Conservation (phyloP, 2,329 filamentous ascomycete genomes). For the Macroventuria anomochaeta region DNA sequence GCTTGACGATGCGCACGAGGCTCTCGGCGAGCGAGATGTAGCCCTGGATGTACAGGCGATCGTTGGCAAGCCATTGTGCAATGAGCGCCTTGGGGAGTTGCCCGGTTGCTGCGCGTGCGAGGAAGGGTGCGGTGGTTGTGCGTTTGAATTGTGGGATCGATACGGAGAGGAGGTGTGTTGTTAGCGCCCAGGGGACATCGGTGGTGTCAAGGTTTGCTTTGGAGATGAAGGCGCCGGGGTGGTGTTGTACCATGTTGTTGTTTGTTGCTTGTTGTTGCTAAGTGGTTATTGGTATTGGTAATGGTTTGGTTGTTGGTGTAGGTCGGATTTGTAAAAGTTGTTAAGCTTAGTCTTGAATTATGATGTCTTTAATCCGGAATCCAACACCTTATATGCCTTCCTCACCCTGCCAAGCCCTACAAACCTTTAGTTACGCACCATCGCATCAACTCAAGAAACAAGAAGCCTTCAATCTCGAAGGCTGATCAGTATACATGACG, state of each 20-base stretch:
- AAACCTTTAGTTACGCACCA: constrained; percentile 18
- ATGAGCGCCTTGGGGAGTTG: constrained; percentile 39
- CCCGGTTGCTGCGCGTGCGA: constrained; percentile 39
- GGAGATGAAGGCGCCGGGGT: constrained; percentile 27
- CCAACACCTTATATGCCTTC: constrained; percentile 9
- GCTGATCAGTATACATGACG: constrained; percentile 25
- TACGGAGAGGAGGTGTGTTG: constrained; percentile 40
- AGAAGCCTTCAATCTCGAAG: constrained; percentile 17
- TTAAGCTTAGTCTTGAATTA: not conserved
- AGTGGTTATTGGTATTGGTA: constrained; percentile 14
- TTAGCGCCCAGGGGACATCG: constrained; percentile 35
- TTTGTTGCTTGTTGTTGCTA: constrained; percentile 10
- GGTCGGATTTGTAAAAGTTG: constrained; percentile 20
- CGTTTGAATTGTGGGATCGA: constrained; percentile 36
- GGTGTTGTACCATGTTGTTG: constrained; percentile 18
- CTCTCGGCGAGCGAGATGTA: constrained; percentile 38
- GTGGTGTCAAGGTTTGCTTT: constrained; percentile 26
- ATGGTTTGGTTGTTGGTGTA: constrained; percentile 11
- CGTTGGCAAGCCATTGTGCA: constrained; percentile 46
- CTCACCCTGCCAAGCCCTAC: constrained; percentile 4
- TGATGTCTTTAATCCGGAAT: constrained; percentile 1
- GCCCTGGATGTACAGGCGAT: constrained; percentile 42
- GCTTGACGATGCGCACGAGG: constrained; percentile 30
- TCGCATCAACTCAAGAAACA: constrained; percentile 6
- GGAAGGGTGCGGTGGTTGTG: constrained; percentile 41